A percentile compares a stretch with the other conserved stretches of the same genome.
These are phyloP conservation scores for Phyllosticta citriasiana DNA, from an alignment of 2,329 filamentous ascomycete species.

Conservation along the genomic window DNA sequence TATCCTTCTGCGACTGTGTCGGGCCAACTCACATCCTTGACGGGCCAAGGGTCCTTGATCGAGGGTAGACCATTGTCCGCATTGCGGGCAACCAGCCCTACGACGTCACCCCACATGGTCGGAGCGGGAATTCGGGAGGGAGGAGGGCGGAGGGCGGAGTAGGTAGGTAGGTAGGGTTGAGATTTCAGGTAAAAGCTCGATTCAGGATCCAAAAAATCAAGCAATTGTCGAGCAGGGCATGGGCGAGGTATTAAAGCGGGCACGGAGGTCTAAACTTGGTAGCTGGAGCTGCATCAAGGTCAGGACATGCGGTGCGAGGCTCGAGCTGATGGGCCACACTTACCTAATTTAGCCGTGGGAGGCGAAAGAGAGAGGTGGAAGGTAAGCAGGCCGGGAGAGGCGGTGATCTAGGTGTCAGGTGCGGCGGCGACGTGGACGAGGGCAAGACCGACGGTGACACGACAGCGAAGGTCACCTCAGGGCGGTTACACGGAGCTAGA, in stretches of 20 bases:
- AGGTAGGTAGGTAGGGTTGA: not conserved
- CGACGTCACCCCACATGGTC: conserved; percentile 3
- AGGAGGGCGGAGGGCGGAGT: not conserved
- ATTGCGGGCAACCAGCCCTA: conserved; percentile 13
- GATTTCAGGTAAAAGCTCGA: not conserved
- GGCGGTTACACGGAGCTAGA: not conserved
- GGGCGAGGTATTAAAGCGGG: conserved; percentile 1
- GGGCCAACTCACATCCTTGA: conserved; percentile 30
- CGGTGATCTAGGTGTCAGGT: not conserved
- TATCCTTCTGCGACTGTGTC: not conserved
- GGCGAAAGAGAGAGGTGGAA: not conserved
- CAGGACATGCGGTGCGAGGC: not conserved
- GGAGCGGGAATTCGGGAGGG: not conserved
- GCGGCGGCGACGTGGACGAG: not conserved
- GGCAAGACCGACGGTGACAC: not conserved
- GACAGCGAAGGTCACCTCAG: not conserved
- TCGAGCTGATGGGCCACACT: not conserved
- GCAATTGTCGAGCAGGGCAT: conserved; percentile 1
- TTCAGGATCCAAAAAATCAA: not conserved
- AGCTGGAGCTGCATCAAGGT: not conserved
- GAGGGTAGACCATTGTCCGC: conserved; percentile 20
- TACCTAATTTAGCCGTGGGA: not conserved
- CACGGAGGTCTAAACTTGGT: not conserved
- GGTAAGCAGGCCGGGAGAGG: not conserved
- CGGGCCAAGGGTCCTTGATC: conserved; percentile 29